phyloP scores from a whole-genome alignment of 306 rosid genomes.

The Purshia tridentata region DNA sequence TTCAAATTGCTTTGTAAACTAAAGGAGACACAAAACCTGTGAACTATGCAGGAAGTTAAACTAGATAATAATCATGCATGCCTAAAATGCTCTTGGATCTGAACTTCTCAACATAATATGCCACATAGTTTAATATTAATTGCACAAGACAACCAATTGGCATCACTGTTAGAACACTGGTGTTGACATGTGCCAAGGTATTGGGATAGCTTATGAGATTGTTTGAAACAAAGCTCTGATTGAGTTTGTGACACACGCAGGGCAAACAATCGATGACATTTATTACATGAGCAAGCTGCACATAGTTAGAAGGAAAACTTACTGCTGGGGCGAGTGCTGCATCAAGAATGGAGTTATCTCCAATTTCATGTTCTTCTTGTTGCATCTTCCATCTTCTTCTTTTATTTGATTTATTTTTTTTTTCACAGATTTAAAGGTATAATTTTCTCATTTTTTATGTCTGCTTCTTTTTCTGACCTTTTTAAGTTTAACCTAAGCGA shows the following conservation, averaged over 20 bases:
- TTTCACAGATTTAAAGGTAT: too few species aligned
- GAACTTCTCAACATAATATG: neutral
- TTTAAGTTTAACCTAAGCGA: too few species aligned
- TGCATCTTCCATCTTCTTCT: too few species aligned
- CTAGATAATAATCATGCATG: too few species aligned
- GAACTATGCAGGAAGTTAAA: neutral
- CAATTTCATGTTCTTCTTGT: conserved; percentile 25
- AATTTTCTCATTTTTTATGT: too few species aligned
- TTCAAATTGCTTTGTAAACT: neutral
- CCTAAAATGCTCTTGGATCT: neutral
- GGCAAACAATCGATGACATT: neutral
- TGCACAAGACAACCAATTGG: neutral
- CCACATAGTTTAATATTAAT: neutral
- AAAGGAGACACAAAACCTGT: neutral
- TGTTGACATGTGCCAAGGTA: neutral
- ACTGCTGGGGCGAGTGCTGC: conserved; percentile 82
- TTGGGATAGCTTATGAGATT: too few species aligned
- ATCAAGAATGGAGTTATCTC: conserved; percentile 57
- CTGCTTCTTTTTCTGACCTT: too few species aligned
- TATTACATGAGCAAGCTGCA: neutral
- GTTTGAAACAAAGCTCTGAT: neutral
- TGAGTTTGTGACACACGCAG: neutral
- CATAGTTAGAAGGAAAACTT: conserved; percentile 29
- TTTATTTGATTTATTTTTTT: too few species aligned
- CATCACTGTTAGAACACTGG: neutral